Evolutionary conservation across 345 rosid genomes (phyloP).

Genomic region (Syzygium aromaticum): DNA sequence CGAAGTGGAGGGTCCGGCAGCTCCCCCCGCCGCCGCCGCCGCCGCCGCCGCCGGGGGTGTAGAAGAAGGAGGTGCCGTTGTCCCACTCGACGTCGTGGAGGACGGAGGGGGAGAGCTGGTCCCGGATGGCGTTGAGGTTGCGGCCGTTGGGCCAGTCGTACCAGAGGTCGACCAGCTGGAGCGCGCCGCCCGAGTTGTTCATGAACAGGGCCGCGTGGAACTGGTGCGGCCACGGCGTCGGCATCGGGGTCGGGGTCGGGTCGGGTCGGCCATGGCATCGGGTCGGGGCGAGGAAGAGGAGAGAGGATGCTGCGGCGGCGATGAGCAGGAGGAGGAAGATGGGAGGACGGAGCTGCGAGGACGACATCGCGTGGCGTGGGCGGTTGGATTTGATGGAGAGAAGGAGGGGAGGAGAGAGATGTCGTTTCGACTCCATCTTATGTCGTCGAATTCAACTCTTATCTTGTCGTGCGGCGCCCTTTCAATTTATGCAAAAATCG

Average conservation of each 20-base stretch:
- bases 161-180: slow-evolving; percentile 49
- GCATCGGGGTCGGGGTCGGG: slow-evolving; percentile 30
- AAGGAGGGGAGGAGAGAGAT: background rate
- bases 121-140: slow-evolving; percentile 44
- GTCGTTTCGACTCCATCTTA: background rate
- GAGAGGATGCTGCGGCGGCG: background rate
- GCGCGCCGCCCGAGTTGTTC: slow-evolving; percentile 39
- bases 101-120: slow-evolving; percentile 31
- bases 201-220: slow-evolving; percentile 34
- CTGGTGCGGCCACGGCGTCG: slow-evolving; percentile 41
- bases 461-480: background rate
- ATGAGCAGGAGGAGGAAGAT: background rate
- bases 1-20: slow-evolving; percentile 23
- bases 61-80: slow-evolving; percentile 46
- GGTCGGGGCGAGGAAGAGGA: background rate
- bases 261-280: background rate
- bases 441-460: background rate
- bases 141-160: slow-evolving; percentile 50
- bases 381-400: background rate
- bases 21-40: background rate
- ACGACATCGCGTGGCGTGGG: background rate
- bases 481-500: background rate
- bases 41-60: slow-evolving; percentile 21
- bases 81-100: slow-evolving; percentile 52
- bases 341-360: background rate